A percentile compares a stretch with the other conserved stretches of the same genome.
These are phyloP conservation scores for Aspergillus indologenus DNA, from an alignment of 495 filamentous ascomycete genomes.

Conservation along the genomic window DNA sequence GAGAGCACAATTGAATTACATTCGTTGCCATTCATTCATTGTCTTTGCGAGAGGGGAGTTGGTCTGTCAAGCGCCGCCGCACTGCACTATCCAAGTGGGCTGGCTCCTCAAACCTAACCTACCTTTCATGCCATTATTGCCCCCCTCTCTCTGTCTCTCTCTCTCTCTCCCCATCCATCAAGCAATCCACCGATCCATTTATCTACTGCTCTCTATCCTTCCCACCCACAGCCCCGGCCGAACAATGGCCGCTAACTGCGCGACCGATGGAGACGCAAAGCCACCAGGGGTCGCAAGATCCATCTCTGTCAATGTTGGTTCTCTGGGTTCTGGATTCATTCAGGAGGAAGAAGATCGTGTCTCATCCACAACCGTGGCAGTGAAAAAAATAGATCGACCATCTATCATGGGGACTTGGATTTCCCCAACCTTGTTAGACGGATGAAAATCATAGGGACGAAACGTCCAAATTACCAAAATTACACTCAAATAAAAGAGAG, in stretches of 20 bases:
- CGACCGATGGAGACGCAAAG: neutral
- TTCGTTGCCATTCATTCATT: no score
- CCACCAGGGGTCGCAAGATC: neutral
- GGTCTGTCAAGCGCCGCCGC: neutral
- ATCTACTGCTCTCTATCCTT: no score
- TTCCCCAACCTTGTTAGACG: neutral
- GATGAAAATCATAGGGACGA: no score
- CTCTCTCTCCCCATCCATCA: no score
- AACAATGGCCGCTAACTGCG: neutral
- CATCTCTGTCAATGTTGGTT: conserved; percentile 9
- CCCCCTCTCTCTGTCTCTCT: no score
- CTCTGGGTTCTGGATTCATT: neutral
- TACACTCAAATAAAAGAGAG: no score
- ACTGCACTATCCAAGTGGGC: neutral
- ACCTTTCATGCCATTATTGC: neutral
- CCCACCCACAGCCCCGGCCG: neutral
- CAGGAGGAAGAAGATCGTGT: neutral
- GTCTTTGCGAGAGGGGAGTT: neutral
- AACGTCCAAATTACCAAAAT: no score
- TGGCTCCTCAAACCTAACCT: neutral
- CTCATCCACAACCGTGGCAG: conserved; percentile 10
- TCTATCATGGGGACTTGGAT: neutral
- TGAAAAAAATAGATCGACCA: conserved; percentile 7
- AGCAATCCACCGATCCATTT: neutral
- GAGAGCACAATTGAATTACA: no score